These are phyloP conservation scores for Iris macrosiphon DNA, from an alignment of 106 monocot species.

Conservation along the genomic window DNA sequence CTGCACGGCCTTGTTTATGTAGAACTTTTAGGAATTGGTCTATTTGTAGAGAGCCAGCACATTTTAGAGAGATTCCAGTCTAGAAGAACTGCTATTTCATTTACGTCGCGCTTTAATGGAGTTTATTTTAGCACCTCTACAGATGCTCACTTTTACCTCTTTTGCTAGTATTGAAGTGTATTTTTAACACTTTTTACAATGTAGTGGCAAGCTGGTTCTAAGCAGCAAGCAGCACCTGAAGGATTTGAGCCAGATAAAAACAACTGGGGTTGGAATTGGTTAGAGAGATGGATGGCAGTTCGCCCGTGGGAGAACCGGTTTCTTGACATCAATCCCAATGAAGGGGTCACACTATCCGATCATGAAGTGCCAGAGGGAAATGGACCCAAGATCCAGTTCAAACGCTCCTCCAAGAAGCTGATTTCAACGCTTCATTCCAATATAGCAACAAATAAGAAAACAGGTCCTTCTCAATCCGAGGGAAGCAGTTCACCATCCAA, in stretches of 20 bases:
- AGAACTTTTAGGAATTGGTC: no score
- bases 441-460: constrained; percentile 25
- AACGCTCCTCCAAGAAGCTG: constrained; percentile 24
- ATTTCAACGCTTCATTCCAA: constrained; percentile 28
- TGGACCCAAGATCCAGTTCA: constrained; percentile 22
- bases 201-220: constrained; percentile 87
- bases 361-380: constrained; percentile 16
- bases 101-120: no score
- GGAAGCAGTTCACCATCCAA: constrained; percentile 39
- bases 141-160: no score
- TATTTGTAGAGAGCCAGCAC: no score
- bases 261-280: constrained; percentile 96
- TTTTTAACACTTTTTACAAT: background rate
- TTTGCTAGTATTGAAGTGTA: no score
- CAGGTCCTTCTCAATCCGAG: constrained; percentile 37
- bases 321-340: constrained; percentile 69
- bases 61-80: no score
- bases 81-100: no score
- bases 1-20: no score
- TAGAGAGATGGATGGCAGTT: constrained; percentile 97
- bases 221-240: constrained; percentile 26
- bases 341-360: constrained; percentile 30
- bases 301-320: constrained; percentile 96
- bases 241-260: constrained; percentile 67
- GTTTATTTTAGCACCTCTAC: no score